Base-by-base conservation (phyloP, 1,284 basidiomycete species). In the Phylloporus gajari region DNA sequence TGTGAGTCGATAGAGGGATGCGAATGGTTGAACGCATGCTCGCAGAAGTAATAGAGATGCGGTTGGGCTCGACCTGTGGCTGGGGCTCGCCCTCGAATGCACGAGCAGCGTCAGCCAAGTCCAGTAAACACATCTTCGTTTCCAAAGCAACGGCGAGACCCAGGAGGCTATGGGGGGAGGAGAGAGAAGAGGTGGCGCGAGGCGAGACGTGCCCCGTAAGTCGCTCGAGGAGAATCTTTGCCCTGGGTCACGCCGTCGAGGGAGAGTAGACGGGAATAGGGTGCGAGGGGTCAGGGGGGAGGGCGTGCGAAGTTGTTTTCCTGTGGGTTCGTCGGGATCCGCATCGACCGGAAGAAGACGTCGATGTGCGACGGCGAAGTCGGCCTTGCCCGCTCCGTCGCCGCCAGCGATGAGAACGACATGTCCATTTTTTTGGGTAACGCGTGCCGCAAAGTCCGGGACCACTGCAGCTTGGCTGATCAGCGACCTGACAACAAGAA, bases 101-200 rank as follows among this genome's bases (percentile, higher is more conserved):
- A 73, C 88, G 87, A 15, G 83, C 82, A 51, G 90, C 89, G 68
- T 91, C 90, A 3, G 85, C 84, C 69, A 95, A 84, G 81, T 95
- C 92, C 79, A 95, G 86, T 46, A 94, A 82, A 82, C 91, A 93
- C 74, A 95, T 87, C 75, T 89, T 90, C 68, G 87, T 89, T 73
- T 92, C 91, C 0, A 93, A 94, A 44, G 93, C 93, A 42, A 95
- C 90, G 8, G 93, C 93, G 60, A 95, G 85, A n/a, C 79, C 79
- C 79, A 80, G 67, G 81, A 82, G 35, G 79, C 78, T 81, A 80
- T 80, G 76, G 71, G 56, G 17, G 72, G 58, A 59, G 76, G 68
- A 61, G 30, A 42, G 27, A 65, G 46, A 21, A 56, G 51, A 51
- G 70, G 58, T 30, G 60, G 9, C 70, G 80, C 53, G 81, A 82